Evolutionary conservation across 352 stramenopile genomes (phyloP).

Genomic region (Aphanomyces astaci): DNA sequence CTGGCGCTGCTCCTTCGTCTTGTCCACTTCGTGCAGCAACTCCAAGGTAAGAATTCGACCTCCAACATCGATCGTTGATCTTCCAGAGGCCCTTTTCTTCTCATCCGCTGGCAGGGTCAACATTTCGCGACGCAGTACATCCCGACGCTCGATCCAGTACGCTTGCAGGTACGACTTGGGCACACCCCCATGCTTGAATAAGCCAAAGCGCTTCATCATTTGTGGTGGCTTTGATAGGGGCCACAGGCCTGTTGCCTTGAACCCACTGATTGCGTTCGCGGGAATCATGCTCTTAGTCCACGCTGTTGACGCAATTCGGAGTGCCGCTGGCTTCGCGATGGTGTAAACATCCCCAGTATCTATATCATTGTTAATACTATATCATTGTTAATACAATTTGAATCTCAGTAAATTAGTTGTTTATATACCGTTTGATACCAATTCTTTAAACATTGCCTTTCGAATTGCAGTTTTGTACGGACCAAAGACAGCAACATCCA

Average conservation of each 20-base stretch:
- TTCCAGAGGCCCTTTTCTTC: not conserved
- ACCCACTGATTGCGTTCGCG: not conserved
- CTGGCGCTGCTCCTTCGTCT: not conserved
- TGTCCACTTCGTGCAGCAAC: not conserved
- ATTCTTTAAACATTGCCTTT: not conserved
- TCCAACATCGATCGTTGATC: not conserved
- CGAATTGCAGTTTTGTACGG: slow-evolving; percentile 6
- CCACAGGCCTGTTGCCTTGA: not conserved
- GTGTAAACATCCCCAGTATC: not conserved
- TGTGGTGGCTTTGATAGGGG: not conserved
- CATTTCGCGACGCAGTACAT: not conserved
- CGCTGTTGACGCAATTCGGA: not conserved
- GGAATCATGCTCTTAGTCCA: not conserved
- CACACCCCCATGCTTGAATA: not conserved
- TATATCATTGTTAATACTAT: too few species aligned
- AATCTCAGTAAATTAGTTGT: not conserved
- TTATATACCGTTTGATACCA: not conserved
- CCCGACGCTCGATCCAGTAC: not conserved
- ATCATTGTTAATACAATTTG: too few species aligned
- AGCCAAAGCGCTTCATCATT: not conserved
- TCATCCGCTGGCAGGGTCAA: not conserved
- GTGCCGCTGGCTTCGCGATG: not conserved
- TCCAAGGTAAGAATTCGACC: not conserved
- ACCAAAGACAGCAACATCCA: slow-evolving; percentile 6
- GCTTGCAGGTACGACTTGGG: not conserved